Base-by-base conservation (phyloP, 345 rosid genomes). In the Angophora floribunda region DNA sequence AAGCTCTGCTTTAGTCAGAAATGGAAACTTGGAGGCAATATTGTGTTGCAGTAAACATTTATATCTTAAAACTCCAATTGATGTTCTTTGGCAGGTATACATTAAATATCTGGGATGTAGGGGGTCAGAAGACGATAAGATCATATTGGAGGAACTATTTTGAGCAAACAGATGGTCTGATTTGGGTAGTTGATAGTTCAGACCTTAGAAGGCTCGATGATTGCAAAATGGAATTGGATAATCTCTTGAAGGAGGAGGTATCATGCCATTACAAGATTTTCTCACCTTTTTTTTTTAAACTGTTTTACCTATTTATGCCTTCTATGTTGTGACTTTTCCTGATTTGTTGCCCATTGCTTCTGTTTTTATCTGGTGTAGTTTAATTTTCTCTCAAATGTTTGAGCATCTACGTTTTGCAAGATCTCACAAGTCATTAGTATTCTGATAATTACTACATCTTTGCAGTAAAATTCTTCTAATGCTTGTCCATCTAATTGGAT, bases 211-310 rank as follows among this genome's bases (percentile, higher is more conserved):
- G 99, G 90, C 89, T 97, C 86, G 97, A 96, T 93, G 99, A 97
- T 90, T 98, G 99, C 91, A 95, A 92, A 91, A 91, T 94, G 96
- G 98, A 98, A 84, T 96, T 97, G 88, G 95, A 97, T 85, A 98
- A 98, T 92, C 97, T 98, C 87, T 93, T 98, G 87, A 98, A 97
- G 89, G 99, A 98, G 95, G 98, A 97, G 98, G 99, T 96, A 93
- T 85, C 6, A 30, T 80, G 41, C 49, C 21, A 50, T 59, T 79
- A 21, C 36, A 44, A 22, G 7, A 51, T 26, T 21, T 28, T 26
- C 45, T 59, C 26, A 1, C 49, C 65, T 63, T 17, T 52, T 52
- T 21, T 2, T 8, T 21, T 7, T 47, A 19, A 41, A 24, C 86
- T 41, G 52, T 84, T 22, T 17, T 47, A 85, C 87, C 61, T 41